Base-by-base conservation (phyloP, 2,329 filamentous ascomycete genomes). In the Pseudogymnoascus sp. region DNA sequence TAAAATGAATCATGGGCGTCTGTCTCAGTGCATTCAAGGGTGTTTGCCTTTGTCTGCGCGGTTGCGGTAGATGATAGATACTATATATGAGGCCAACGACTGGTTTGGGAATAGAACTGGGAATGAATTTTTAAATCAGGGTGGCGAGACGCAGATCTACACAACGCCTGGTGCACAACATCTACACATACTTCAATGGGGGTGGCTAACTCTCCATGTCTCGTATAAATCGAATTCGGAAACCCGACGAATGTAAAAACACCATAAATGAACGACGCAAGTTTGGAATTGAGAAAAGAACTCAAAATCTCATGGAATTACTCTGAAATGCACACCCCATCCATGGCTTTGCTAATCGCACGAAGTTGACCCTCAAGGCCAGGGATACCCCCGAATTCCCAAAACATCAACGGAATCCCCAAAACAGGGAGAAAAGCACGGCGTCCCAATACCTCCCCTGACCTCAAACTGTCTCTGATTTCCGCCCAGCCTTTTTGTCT, bases 1-100 rank as follows among this genome's bases (percentile, higher is more conserved):
- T 56, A 56, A 56, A 33, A 53, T 53, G 47, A 56, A 56, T 56
- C 47, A 56, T 56, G 47, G 47, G 47, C 47, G 47, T 56, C 47
- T 31, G 31, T 56, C 25, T 18, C 25, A 18, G 47, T 33, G 5
- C 47, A 2, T 31, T 18, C 47, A 18, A 18, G 25, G 47, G 47
- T 18, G 25, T 6, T 12, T 12, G 23, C 47, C 47, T 18, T 31
- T 56, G 47, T 56, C n/a, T 56, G 47, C 31, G 47, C 25, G n/a
- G 47, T 33, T 56, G 11, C n/a, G 25, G 25, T 25, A 14, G 47
- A 56, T 56, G 47, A 56, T 56, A 56, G 47, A 56, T 56, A 56
- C 25, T 33, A 56, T 56, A 56, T 56, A 56, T 56, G 47, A 56
- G 47, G 47, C 47, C 47, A 56, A 56, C 47, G 47, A 56, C 47